Evolutionary conservation across 2,329 filamentous ascomycete genomes (phyloP).

Genomic region (Fusarium dimerum): DNA sequence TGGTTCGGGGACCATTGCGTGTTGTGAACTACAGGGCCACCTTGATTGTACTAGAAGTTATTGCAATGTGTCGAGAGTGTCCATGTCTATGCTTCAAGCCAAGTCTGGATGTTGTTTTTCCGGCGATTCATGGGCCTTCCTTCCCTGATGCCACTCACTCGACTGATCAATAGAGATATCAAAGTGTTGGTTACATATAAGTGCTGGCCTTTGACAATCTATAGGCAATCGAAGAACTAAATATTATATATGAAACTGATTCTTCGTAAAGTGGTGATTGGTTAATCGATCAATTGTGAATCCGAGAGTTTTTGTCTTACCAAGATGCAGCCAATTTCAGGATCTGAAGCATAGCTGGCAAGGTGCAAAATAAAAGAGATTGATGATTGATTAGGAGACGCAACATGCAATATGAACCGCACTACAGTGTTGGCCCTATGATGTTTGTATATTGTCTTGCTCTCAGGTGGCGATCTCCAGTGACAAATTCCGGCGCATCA

Average conservation of each 20-base stretch:
- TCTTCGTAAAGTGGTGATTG: not conserved
- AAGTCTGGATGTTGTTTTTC: too few relatives aligned
- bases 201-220: too few relatives aligned
- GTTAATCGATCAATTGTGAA: not conserved
- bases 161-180: too few relatives aligned
- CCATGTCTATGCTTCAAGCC: too few relatives aligned
- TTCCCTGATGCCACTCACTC: too few relatives aligned
- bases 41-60: not conserved
- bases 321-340: not conserved
- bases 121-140: too few relatives aligned
- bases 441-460: not conserved
- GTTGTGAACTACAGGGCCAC: not conserved
- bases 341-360: not conserved
- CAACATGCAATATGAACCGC: not conserved
- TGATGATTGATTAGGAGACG: not conserved
- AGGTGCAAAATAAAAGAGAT: not conserved
- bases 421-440: not conserved
- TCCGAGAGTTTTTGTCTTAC: not conserved
- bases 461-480: not conserved
- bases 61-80: not conserved
- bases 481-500: not conserved
- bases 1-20: slow-evolving; percentile 14
- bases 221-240: too few relatives aligned
- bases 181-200: too few relatives aligned
- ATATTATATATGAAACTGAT: too few relatives aligned